Base-by-base conservation (phyloP, 2,329 filamentous ascomycete species). In the Trichoderma koningiopsis region DNA sequence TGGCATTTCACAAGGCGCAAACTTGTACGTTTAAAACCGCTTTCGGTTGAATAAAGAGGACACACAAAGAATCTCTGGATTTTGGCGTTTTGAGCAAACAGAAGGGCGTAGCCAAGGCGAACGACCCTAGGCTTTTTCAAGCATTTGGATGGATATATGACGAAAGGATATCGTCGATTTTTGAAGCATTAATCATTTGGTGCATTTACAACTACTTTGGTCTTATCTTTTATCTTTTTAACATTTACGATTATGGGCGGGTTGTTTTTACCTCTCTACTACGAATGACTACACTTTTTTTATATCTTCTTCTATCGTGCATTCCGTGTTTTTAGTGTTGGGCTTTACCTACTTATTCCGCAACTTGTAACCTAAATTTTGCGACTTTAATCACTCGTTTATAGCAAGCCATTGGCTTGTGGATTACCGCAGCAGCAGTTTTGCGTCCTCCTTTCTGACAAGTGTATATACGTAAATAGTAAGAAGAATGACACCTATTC, bases 41-140 rank as follows among this genome's bases (percentile, higher is more conserved):
- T 35, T 43, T 57, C 35, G 19, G 60, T 49, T 22, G 60, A 64
- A 55, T 60, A 62, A 49, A 59, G 59, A 64, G 67, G 33, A 63
- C 58, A 62, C 58, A 62, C 52, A 61, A 35, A 60, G 35, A 56
- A 31, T 55, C 60, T 47, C 60, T 43, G 68, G 61, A 62, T 69
- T 60, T 66, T 47, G 68, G 68, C 68, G 68, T 69, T 69, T 65
- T 62, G 58, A 69, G 62, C 55, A 64, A 66, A 53, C 47, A 60
- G 68, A 59, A 24, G 68, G 56, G 56, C 52, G 47, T 58, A 35
- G 61, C 43, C 31, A 37, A 69, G 61, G 61, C 55, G 16, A 49
- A 56, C 57, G 59, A 59, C 37, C 53, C 59, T 31, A 43, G 58
- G 52, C 49, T 59, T 53, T 59, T 61, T 19, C 27, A 53, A 58